Evolutionary conservation across 768 basidiomycete species (phyloP).

Genomic region (Boletus sp.): DNA sequence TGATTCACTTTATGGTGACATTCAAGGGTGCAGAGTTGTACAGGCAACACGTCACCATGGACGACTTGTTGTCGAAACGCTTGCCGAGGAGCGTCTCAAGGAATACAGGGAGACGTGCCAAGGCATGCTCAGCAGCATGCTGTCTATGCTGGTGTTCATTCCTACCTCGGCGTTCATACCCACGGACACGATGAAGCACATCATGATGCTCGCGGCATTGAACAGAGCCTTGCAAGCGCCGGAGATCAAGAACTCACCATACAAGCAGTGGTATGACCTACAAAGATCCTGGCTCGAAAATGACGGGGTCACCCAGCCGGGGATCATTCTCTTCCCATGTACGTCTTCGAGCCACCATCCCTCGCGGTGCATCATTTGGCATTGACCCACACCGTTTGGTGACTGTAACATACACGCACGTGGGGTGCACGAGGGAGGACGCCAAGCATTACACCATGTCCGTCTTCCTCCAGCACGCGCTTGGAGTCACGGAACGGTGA

Average conservation of each 20-base stretch:
- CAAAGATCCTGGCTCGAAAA: constrained; percentile 19
- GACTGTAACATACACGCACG: constrained; percentile 2
- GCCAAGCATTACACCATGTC: constrained; percentile 10
- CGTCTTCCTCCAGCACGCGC: constrained; percentile 15
- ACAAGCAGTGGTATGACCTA: constrained; percentile 12
- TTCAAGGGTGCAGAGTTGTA: constrained; percentile 17
- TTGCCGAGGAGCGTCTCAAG: constrained; percentile 7
- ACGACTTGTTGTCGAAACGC: constrained; percentile 10
- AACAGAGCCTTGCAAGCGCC: constrained; percentile 7
- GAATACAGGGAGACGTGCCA: constrained; percentile 10
- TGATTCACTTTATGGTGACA: constrained; percentile 11
- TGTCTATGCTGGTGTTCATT: constrained; percentile 14
- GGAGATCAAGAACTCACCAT: constrained; percentile 12
- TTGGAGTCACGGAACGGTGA: constrained; percentile 17
- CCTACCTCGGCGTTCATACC: constrained; percentile 12
- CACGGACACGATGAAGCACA: constrained; percentile 7
- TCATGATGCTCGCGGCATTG: constrained; percentile 4
- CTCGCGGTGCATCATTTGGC: too few species aligned
- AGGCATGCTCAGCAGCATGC: constrained; percentile 15
- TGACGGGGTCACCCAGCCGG: constrained; percentile 13
- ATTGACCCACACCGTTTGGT: background rate
- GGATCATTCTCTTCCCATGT: constrained; percentile 19
- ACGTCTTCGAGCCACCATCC: too few species aligned
- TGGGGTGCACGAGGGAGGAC: constrained; percentile 7
- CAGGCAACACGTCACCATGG: constrained; percentile 7